Conservation (phyloP, 139 green algal genomes). For the Desmodesmus armatus region DNA sequence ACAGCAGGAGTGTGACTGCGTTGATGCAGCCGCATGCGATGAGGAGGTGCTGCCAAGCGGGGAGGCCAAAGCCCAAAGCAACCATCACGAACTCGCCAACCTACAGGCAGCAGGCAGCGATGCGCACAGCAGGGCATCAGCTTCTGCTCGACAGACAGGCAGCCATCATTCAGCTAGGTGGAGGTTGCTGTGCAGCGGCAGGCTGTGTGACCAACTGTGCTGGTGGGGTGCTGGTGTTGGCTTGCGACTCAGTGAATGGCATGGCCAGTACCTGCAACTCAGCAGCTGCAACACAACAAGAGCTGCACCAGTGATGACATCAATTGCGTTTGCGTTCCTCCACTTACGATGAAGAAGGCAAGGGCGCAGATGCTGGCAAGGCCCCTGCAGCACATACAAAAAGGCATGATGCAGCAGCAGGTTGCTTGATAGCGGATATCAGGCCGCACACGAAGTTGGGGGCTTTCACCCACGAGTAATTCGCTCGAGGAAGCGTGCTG, state of each 20-base stretch:
- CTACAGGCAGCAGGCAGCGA: neutral
- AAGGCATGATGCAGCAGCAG: no score
- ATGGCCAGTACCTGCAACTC: neutral
- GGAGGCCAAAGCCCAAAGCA: neutral
- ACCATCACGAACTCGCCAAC: constrained; percentile 11
- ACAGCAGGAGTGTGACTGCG: constrained; percentile 10
- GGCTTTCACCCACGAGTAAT: neutral
- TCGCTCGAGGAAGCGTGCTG: neutral
- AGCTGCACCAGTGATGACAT: no score
- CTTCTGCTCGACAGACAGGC: neutral
- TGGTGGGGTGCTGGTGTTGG: no score
- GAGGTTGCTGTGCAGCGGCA: neutral
- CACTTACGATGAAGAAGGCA: neutral
- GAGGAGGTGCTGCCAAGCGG: neutral
- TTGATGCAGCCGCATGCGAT: neutral
- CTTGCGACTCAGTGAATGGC: neutral
- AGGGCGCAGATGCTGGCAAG: neutral
- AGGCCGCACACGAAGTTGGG: no score
- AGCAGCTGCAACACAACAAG: neutral
- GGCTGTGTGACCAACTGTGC: neutral
- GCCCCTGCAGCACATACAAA: neutral
- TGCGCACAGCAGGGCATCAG: neutral
- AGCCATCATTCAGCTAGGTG: neutral
- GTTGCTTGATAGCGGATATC: no score
- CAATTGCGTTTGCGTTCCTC: no score